Conservation (phyloP, 257 asterid genomes). For the Coffea eugenioides region DNA sequence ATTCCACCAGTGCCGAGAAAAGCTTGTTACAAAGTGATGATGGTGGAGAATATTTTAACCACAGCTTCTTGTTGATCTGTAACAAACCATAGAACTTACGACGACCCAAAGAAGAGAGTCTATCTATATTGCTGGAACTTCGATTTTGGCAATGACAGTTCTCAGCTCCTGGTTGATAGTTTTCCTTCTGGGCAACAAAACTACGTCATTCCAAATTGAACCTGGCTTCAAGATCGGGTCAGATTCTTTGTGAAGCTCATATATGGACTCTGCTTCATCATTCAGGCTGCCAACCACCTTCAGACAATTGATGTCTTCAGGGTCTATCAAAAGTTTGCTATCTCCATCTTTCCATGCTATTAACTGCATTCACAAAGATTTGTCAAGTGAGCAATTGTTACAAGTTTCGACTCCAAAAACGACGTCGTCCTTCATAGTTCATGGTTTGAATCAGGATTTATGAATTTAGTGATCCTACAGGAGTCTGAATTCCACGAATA, state of each 20-base stretch:
- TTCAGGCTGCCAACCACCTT: conserved; percentile 53
- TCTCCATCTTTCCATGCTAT: conserved; percentile 94
- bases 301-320: conserved; percentile 60
- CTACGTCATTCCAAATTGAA: conserved; percentile 69
- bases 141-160: conserved; percentile 49
- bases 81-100: too few species aligned
- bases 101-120: too few species aligned
- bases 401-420: background rate
- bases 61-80: too few species aligned
- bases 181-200: conserved; percentile 47
- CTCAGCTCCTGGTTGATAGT: conserved; percentile 53
- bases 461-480: background rate
- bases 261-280: conserved; percentile 78
- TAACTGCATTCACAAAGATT: conserved; percentile 40
- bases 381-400: too few species aligned
- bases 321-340: conserved; percentile 62
- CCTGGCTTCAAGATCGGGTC: conserved; percentile 34
- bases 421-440: too few species aligned
- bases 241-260: conserved; percentile 48
- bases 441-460: background rate
- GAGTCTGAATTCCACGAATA: background rate
- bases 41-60: background rate
- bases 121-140: conserved; percentile 21
- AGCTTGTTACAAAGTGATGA: background rate
- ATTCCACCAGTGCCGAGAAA: too few species aligned